phyloP scores from a whole-genome alignment of 352 stramenopile genomes.

The Sclerospora graminicola region DNA sequence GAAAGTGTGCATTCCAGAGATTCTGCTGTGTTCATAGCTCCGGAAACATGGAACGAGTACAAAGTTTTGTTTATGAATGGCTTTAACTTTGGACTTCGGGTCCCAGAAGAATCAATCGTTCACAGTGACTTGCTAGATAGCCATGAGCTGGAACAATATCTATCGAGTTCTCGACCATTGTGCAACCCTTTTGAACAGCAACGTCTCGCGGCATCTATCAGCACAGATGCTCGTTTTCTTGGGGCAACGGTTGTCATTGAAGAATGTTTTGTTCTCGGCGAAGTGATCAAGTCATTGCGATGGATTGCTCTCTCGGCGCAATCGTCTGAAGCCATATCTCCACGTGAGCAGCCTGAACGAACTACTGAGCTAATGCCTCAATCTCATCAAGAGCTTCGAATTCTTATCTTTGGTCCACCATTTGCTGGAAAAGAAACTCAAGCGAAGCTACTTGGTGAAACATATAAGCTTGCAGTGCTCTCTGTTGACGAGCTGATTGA shows the following conservation, averaged over 20 bases:
- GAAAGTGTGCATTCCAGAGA: conserved; percentile 26
- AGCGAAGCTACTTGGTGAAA: no score
- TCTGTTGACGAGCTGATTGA: no score
- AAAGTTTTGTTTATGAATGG: conserved; percentile 34
- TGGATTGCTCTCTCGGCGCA: no score
- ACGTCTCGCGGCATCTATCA: conserved; percentile 6
- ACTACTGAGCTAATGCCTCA: no score
- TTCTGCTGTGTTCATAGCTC: conserved; percentile 26
- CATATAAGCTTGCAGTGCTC: no score
- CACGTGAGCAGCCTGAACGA: no score
- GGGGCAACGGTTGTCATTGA: conserved; percentile 31
- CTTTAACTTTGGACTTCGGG: background rate
- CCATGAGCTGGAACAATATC: conserved; percentile 37
- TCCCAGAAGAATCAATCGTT: conserved; percentile 2
- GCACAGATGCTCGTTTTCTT: no score
- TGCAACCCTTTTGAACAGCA: conserved; percentile 4
- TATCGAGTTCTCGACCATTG: conserved; percentile 26
- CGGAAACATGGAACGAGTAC: conserved; percentile 45
- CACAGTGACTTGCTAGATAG: conserved; percentile 13
- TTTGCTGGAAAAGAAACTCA: no score
- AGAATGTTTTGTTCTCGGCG: conserved; percentile 38
- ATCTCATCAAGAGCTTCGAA: no score
- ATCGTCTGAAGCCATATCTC: no score
- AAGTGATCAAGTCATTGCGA: conserved; percentile 55
- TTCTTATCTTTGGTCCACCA: no score